Evolutionary conservation across 352 stramenopile genomes (phyloP), one percentile per base, ranked within the genome.

Genomic region (Pythium pyrilobum): DNA sequence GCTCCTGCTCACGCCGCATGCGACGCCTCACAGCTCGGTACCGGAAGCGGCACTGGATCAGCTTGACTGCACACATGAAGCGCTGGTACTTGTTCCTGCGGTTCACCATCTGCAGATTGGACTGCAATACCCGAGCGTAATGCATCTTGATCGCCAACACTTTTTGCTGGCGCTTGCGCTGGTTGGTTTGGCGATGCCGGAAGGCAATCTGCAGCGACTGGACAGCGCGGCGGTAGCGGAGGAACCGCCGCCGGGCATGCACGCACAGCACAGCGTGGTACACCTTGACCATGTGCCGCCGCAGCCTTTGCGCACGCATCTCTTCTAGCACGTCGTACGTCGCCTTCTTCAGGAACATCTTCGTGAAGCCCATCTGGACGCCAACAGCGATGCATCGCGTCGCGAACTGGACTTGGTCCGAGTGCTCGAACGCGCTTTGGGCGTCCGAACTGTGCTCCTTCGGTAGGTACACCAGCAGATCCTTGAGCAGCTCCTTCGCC

Each of bases 301-400:
- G 69, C n/a, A 92, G 57, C 37, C 73, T 67, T 37, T 87, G 66
- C 1, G 75, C 72, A 12, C 81, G 89, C 66, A 98, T 82, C 12
- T 88, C 67, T 62, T 98, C 91, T 11, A 98, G 74, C 36, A 91
- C 91, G 23, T 94, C 83, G 27, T 96, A 96, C 16, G 96, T 81
- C 41, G 82, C 68, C 52, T 90, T 86, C 44, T 96, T 96, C 36
- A 98, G 62, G 62, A 98, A 98, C 52, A 98, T 95, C 67, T 98
- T 98, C 2, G 93, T 91, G 46, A 88, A 85, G 23, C 96, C 96
- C 68, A 98, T 96, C 64, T 98, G 95, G 57, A 89, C 56, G 11
- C 80, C 80, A 16, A 78, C 77, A 0, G 63, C 32, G n/a, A 87
- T 69, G 28, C 78, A 92, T 33, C 69, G 66, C 6, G 66, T 75